Base-by-base conservation (phyloP, 805 yeast genomes). In the Pichia pseudocactophila region DNA sequence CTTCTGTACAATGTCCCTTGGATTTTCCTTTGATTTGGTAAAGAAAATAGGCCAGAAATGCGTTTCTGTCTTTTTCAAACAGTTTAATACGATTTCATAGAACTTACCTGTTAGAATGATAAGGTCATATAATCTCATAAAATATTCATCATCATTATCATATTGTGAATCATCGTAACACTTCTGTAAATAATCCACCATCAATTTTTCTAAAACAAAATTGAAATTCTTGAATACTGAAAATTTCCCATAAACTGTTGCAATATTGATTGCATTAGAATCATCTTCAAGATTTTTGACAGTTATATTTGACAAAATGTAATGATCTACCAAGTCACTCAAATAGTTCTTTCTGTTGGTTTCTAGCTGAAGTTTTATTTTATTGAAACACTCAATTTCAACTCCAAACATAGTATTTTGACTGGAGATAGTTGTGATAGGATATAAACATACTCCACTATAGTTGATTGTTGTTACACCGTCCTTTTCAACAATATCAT, bases 1-100 rank as follows among this genome's bases (percentile, higher is more conserved):
- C 25, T 68, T 54, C 30, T 67, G 57, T 37, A 66, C 58, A 67
- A 73, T 66, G 18, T 63, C 62, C 13, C 71, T 60, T 2, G 80
- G 80, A 0, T 69, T 64, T 28, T 65, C 62, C 3, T 62, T 53
- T 19, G 70, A 54, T 19, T 65, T 59, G 3, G 55, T 48, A 51
- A 75, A 75, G 43, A 74, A 73, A n/a, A 54, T 56, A 4, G 58
- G 40, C 81, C 81, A 75, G 47, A 69, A 69, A 25, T 64, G 67
- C 26, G 68, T 66, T 54, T 75, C 81, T 19, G 74, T 73, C 45
- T 75, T 75, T 43, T 78, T 63, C 48, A 75, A 61, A 54, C 78
- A 71, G 46, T 71, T 74, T 36, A 74, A 63, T 41, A 67, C 69
- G n/a, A 75, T 66, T 4, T 61, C 53, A 42, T 59, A 57, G 27